Base-by-base conservation (phyloP, 805 yeast genomes). In the Candida bentonensis region DNA sequence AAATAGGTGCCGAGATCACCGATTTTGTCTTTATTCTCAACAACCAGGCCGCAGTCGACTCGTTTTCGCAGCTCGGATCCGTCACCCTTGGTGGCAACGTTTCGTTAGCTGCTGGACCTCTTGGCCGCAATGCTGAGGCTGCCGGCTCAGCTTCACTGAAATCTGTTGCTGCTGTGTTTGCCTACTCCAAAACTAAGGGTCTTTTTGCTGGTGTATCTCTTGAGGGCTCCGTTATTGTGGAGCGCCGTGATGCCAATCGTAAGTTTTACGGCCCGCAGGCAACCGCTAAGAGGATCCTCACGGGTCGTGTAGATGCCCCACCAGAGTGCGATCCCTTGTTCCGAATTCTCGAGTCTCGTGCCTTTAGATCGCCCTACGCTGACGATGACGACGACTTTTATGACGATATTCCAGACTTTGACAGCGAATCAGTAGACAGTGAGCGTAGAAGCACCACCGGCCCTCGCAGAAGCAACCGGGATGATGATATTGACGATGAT, bases 41-140 rank as follows among this genome's bases (percentile, higher is more conserved):
- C 66, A 76, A 83, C 13, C 71, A 75, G 43, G 76, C 87, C 2
- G 97, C 98, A 2, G 98, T 89, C 41, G 85, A 82, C 49, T 78
- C 96, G 9, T 89, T 89, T 64, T 86, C 96, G 13, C 95, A 87
- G 60, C 75, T 81, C 51, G 98, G 98, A 3, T 84, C 96, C 15
- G 78, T 89, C 47, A 92, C 97, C 1, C 70, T 89, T 42, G 98
- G 98, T 55, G 95, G 96, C 50, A 89, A 89, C 57, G 73, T 89
- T 22, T 86, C 96, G 17, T 80, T 89, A 27, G 96, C 98, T 13
- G 97, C 96, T 1, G 98, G 98, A 39, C 97, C 97, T 1, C 67
- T 92, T 51, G 98, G 98, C 45, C 78, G 98, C 65, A 87, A 84
- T 54, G 98, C 96, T 2, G 98, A 89, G 64, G 96, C 95, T 42